Percentiles rank a stretch among this genome's conserved stretches.
phyloP scores from a whole-genome alignment of 2,329 filamentous ascomycete species.

The Penicillium polonicum region DNA sequence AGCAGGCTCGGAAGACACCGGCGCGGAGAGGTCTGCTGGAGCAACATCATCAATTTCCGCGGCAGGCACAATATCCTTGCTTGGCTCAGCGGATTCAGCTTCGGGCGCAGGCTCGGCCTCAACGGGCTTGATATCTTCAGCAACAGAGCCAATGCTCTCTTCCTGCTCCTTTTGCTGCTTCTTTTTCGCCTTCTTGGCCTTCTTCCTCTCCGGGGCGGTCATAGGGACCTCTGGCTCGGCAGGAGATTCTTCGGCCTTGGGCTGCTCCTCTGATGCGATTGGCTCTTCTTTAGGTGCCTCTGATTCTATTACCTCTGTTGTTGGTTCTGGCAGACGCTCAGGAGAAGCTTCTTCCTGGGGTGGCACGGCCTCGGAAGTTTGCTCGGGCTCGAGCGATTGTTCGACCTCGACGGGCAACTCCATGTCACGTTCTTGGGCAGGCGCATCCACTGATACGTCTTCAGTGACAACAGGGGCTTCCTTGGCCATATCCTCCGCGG shows the following conservation, averaged over 20 bases:
- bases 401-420: not conserved
- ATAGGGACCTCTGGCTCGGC: slow-evolving; percentile 14
- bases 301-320: not conserved
- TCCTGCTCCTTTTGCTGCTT: slow-evolving; percentile 16
- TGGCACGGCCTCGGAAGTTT: not conserved
- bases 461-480: not conserved
- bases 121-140: slow-evolving; percentile 1
- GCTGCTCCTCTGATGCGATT: not conserved
- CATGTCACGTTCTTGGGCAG: not conserved
- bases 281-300: not conserved
- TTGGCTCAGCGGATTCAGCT: not conserved
- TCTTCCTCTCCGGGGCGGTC: slow-evolving; percentile 18
- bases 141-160: not conserved
- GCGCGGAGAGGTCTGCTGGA: not conserved
- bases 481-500: not conserved
- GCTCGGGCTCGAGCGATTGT: not conserved
- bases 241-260: not conserved
- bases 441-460: not conserved
- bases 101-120: slow-evolving; percentile 1
- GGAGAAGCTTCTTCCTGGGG: not conserved
- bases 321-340: not conserved
- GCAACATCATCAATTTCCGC: slow-evolving; percentile 4
- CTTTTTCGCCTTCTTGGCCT: slow-evolving; percentile 21
- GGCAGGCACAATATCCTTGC: not conserved
- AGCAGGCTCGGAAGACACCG: not conserved